Conservation (phyloP, 176 grass and related monocot species). For the Oryza meridionalis region DNA sequence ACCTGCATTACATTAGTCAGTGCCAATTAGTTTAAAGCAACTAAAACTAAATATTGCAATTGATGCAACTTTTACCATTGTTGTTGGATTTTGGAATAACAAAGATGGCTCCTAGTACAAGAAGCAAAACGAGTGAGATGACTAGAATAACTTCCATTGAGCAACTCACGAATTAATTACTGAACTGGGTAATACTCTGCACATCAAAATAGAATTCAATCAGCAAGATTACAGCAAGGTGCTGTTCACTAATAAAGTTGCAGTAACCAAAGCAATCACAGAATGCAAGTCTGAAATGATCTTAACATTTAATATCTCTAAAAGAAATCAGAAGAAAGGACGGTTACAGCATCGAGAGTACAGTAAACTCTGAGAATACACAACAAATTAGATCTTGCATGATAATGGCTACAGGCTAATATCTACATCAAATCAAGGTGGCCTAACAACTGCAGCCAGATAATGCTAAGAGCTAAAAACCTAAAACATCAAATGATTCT, state of each 20-base stretch:
- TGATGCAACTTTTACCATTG: slow-evolving; percentile 52
- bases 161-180: slow-evolving; percentile 19
- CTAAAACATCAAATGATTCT: not conserved
- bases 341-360: not conserved
- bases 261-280: not conserved
- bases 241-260: not conserved
- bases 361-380: not conserved
- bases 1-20: slow-evolving; percentile 38
- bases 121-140: slow-evolving; percentile 43
- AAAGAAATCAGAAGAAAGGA: not conserved
- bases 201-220: not conserved
- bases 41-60: not conserved
- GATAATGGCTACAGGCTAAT: not conserved
- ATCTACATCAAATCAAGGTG: not conserved
- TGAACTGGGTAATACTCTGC: not conserved
- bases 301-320: not conserved
- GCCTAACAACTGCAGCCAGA: not conserved
- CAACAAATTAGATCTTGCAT: not conserved
- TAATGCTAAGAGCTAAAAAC: not conserved
- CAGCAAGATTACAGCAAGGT: not conserved
- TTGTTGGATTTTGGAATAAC: slow-evolving; percentile 61
- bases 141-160: slow-evolving; percentile 61
- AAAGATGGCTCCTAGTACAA: slow-evolving; percentile 63
- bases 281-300: not conserved
- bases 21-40: not conserved